Conservation (phyloP, 2,329 filamentous ascomycete species). For the Daldinia sp. region DNA sequence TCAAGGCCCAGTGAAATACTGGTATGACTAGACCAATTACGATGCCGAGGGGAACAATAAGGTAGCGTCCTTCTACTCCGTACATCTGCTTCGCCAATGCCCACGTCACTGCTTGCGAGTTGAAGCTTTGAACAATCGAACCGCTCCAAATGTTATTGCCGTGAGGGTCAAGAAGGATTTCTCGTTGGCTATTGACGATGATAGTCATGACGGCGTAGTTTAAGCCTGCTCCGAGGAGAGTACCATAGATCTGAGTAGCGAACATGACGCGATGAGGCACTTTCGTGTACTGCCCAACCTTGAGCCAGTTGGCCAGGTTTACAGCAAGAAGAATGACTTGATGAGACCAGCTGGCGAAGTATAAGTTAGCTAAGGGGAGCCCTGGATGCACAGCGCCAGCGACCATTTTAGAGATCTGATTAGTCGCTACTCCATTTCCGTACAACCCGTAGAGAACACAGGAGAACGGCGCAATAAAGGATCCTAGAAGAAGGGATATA, state of each 20-base stretch:
- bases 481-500: conserved; percentile 58
- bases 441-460: conserved; percentile 64
- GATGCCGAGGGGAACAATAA: conserved; percentile 64
- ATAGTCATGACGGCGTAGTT: conserved; percentile 69
- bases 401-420: conserved; percentile 69
- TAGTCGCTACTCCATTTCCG: conserved; percentile 69
- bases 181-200: conserved; percentile 63
- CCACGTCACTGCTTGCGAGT: conserved; percentile 62
- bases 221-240: conserved; percentile 64
- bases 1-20: conserved; percentile 31
- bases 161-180: conserved; percentile 58
- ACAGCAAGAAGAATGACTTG: conserved; percentile 65
- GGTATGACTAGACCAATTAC: conserved; percentile 55
- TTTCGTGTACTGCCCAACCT: conserved; percentile 69
- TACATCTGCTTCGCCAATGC: conserved; percentile 68
- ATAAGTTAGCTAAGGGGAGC: conserved; percentile 67
- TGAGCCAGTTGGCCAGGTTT: conserved; percentile 64
- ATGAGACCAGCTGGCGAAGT: conserved; percentile 70
- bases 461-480: conserved; percentile 64
- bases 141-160: conserved; percentile 67
- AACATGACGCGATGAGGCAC: conserved; percentile 68
- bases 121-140: conserved; percentile 62
- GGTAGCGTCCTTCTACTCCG: conserved; percentile 57
- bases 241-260: conserved; percentile 67
- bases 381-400: conserved; percentile 64